A percentile compares a stretch with the other conserved stretches of the same genome.
Conservation (phyloP, 2,329 filamentous ascomycete species). For the Neofusicoccum ribis region DNA sequence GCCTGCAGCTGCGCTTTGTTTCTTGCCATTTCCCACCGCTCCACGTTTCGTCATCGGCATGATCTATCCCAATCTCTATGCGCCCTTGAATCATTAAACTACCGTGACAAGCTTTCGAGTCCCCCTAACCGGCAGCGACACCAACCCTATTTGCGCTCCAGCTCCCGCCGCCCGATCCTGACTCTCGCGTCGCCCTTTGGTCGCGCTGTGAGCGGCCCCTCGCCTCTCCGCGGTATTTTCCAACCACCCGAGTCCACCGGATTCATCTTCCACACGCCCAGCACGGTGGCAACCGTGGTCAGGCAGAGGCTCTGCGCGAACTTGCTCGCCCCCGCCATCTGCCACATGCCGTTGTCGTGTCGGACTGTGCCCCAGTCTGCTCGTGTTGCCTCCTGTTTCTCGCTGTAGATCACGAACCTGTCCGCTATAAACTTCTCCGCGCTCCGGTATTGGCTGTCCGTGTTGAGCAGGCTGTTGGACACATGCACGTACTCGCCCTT, state of each 20-base stretch:
- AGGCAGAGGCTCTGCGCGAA: conserved; percentile 54
- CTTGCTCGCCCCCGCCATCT: conserved; percentile 36
- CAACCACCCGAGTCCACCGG: conserved; percentile 45
- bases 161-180: conserved; percentile 48
- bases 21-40: conserved; percentile 9
- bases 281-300: conserved; percentile 52
- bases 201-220: conserved; percentile 49
- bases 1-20: conserved; percentile 6
- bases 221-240: conserved; percentile 51
- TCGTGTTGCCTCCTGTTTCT: conserved; percentile 26
- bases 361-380: conserved; percentile 17
- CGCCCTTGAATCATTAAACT: conserved; percentile 17
- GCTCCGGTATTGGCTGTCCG: conserved; percentile 24
- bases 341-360: conserved; percentile 19
- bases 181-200: conserved; percentile 57
- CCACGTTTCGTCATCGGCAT: conserved; percentile 14
- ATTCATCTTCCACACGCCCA: conserved; percentile 59
- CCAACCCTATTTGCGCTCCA: conserved; percentile 13
- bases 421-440: conserved; percentile 23
- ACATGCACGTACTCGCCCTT: conserved; percentile 40
- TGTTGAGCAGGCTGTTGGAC: conserved; percentile 39
- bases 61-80: conserved; percentile 15
- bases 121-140: neutral
- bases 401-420: conserved; percentile 33
- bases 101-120: conserved; percentile 2